Evolutionary conservation across 2,329 filamentous ascomycete genomes (phyloP), one percentile per base, ranked within the genome.

Genomic region (Dactylellina sp.): DNA sequence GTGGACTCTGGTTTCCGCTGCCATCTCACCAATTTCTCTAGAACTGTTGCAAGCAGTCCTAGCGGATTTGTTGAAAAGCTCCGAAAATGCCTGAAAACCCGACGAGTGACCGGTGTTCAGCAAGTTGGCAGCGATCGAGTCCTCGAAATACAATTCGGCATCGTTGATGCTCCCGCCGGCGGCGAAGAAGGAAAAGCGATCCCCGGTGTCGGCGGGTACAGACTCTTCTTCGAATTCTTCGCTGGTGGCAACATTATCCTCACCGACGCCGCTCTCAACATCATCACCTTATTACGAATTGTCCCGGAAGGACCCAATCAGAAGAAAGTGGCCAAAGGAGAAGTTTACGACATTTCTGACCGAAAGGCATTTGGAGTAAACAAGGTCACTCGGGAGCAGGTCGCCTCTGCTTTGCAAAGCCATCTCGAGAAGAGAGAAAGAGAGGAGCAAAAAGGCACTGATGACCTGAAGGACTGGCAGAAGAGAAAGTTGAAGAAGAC

Each of bases 1-100:
- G 88, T 99, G 78, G 95, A 99, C 81, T 95, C 92, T 0, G 95
- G 95, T 28, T 99, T 99, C 82, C 92, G 95, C 80, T 96, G 92
- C 81, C 95, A 99, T 80, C 85, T 98, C 70, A 98, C 95, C 32
- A 89, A 90, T 78, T 99, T 97, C 83, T 88, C 91, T 25, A 91
- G 95, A 76, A 90, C 93, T 0, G 94, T 94, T 0, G 92, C 93
- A 2, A 87, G 91, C 16, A 88, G 89, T 0, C 95, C 95, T 1
- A 96, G 93, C 5, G 85, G 86, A 46, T 99, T 99, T 80, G 92
- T 97, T 50, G 86, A 89, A 52, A 88, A 91, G 68, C 83, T 99
- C 68, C 89, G 95, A 77, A 97, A 97, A 82, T 90, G 88, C 79
- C 86, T 99, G 59, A 95, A 94, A 81, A 96, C 93, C 7, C 86